These are phyloP conservation scores for Leccinum griseonigrum DNA, from an alignment of 1,284 basidiomycete genomes.

Conservation along the genomic window DNA sequence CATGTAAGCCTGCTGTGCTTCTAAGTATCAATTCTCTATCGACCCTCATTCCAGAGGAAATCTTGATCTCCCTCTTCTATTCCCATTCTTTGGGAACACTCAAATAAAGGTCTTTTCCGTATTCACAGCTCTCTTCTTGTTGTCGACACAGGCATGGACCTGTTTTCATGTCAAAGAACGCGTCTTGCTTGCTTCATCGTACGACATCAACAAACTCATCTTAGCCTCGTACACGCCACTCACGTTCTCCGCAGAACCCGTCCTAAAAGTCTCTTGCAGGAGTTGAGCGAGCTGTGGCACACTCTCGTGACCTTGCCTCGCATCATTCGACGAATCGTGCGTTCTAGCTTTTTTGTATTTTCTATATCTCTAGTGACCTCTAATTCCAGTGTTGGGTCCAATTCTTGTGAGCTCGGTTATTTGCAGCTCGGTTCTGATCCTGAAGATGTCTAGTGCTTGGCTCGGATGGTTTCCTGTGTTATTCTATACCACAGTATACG, in stretches of 20 bases:
- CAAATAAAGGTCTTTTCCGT: slow-evolving; percentile 78
- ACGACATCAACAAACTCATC: slow-evolving; percentile 12
- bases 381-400: slow-evolving; percentile 66
- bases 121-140: slow-evolving; percentile 51
- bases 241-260: slow-evolving; percentile 13
- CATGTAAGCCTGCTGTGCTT: slow-evolving; percentile 52
- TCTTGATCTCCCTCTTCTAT: slow-evolving; percentile 60
- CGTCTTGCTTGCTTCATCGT: slow-evolving; percentile 59
- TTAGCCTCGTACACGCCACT: slow-evolving; percentile 10
- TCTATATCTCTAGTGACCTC: slow-evolving; percentile 7
- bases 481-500: slow-evolving; percentile 86
- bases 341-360: slow-evolving; percentile 31
- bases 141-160: slow-evolving; percentile 56
- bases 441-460: slow-evolving; percentile 55
- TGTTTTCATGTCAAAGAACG: slow-evolving; percentile 72
- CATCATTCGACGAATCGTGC: slow-evolving; percentile 77
- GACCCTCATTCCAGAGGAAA: slow-evolving; percentile 53
- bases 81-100: slow-evolving; percentile 73
- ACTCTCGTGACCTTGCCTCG: slow-evolving; percentile 70
- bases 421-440: background rate
- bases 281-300: slow-evolving; percentile 64
- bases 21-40: background rate
- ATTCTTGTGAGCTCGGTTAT: slow-evolving; percentile 71
- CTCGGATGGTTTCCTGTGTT: slow-evolving; percentile 88
- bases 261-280: slow-evolving; percentile 45